Percentiles rank a stretch among this genome's conserved stretches.
Evolutionary conservation across 164 flowering plant genomes (phyloP).

Genomic region (Malania oleifera): DNA sequence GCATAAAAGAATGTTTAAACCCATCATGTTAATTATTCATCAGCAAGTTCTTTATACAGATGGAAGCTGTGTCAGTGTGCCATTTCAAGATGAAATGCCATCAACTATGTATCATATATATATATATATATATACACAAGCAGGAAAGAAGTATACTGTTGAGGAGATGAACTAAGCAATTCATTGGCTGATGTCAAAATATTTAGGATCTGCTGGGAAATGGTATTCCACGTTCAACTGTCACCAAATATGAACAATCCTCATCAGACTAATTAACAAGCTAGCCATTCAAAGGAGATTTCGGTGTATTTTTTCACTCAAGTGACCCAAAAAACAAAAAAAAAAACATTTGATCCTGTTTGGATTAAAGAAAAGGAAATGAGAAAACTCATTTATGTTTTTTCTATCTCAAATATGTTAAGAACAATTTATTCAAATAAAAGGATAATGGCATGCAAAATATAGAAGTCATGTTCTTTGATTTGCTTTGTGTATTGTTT

Average conservation of each 20-base stretch:
- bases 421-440: no score
- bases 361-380: neutral
- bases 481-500: no score
- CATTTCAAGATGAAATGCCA: slow-evolving; percentile 13
- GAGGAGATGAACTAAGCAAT: neutral
- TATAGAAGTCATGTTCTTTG: no score
- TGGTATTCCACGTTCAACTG: slow-evolving; percentile 47
- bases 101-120: neutral
- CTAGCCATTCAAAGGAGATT: no score
- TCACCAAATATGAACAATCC: neutral
- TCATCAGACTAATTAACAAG: neutral
- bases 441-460: no score
- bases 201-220: slow-evolving; percentile 42
- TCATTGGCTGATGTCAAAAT: slow-evolving; percentile 33
- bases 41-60: slow-evolving; percentile 12
- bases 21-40: slow-evolving; percentile 14
- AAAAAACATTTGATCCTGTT: neutral
- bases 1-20: no score
- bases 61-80: slow-evolving; percentile 14
- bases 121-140: slow-evolving; percentile 4
- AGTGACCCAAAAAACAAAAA: neutral
- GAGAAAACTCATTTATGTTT: neutral
- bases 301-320: no score
- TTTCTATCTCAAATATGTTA: no score
- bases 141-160: neutral